A percentile compares a stretch with the other conserved stretches of the same genome.
Evolutionary conservation across 169 alveolate genomes (phyloP).

Genomic region (Neospora caninum): DNA sequence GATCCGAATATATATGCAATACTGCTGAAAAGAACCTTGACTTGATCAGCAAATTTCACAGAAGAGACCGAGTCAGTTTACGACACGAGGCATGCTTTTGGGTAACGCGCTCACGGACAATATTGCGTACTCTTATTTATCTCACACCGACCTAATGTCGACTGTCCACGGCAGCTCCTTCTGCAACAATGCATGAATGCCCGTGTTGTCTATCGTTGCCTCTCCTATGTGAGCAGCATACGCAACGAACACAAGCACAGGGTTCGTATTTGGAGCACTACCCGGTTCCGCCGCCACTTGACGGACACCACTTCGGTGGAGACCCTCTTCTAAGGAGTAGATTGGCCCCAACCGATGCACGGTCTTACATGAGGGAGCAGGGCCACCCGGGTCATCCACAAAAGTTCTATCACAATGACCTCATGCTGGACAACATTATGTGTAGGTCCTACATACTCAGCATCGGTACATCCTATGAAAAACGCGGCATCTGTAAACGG

Average conservation of each 20-base stretch:
- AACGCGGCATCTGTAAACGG: background rate
- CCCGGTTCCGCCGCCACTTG: constrained; percentile 6
- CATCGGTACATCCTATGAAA: background rate
- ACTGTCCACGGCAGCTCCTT: too few species aligned
- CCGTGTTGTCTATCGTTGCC: too few species aligned
- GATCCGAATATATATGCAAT: too few species aligned
- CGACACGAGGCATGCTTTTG: too few species aligned
- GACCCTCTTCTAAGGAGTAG: constrained; percentile 19
- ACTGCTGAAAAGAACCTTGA: too few species aligned
- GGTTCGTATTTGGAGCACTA: constrained; percentile 13
- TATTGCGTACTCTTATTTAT: too few species aligned
- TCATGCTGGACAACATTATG: constrained; percentile 32
- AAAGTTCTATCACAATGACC: constrained; percentile 12
- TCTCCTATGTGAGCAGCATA: background rate
- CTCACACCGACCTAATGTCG: too few species aligned
- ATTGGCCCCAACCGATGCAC: background rate
- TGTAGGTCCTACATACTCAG: background rate
- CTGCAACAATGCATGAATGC: too few species aligned
- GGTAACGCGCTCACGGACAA: too few species aligned
- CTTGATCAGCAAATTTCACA: too few species aligned
- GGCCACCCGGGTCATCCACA: background rate
- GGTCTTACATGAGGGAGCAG: background rate
- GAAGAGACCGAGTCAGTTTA: too few species aligned
- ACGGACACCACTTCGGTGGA: background rate
- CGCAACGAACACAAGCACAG: background rate